These are phyloP conservation scores for Speleostelium caveatum DNA, from an alignment of 78 protist species.

Conservation along the genomic window DNA sequence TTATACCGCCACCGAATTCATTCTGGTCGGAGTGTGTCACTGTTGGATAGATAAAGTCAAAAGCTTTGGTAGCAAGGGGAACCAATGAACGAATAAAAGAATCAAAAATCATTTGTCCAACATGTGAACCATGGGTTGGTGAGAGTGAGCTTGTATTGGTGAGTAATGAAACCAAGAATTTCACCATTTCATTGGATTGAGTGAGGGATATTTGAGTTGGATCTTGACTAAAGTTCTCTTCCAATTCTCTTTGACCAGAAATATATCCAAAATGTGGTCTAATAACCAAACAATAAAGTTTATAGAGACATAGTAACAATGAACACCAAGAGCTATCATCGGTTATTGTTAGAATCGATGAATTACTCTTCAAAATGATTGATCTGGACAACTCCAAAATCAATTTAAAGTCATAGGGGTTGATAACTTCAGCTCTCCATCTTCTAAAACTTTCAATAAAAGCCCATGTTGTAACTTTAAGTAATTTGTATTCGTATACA, in stretches of 20 bases:
- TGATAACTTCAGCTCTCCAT: slow-evolving; percentile 65
- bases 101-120: slow-evolving; percentile 69
- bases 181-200: slow-evolving; percentile 72
- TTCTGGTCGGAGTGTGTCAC: neutral
- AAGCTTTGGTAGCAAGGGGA: slow-evolving; percentile 39
- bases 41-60: slow-evolving; percentile 69
- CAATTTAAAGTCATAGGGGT: slow-evolving; percentile 71
- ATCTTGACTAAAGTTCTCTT: slow-evolving; percentile 72
- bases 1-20: slow-evolving; percentile 77
- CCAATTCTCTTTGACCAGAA: slow-evolving; percentile 65
- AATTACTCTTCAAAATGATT: slow-evolving; percentile 41
- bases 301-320: slow-evolving; percentile 57
- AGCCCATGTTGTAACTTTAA: slow-evolving; percentile 45
- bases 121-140: slow-evolving; percentile 60
- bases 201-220: slow-evolving; percentile 72
- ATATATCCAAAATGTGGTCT: slow-evolving; percentile 77
- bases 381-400: slow-evolving; percentile 50
- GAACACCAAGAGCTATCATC: slow-evolving; percentile 72
- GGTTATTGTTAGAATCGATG: slow-evolving; percentile 55
- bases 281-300: slow-evolving; percentile 59
- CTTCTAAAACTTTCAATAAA: slow-evolving; percentile 62
- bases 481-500: slow-evolving; percentile 2
- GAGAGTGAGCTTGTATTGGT: neutral
- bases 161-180: slow-evolving; percentile 41
- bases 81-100: slow-evolving; percentile 45